These are phyloP conservation scores for Rubia tinctorum DNA, from an alignment of 305 asterid species.

Conservation along the genomic window DNA sequence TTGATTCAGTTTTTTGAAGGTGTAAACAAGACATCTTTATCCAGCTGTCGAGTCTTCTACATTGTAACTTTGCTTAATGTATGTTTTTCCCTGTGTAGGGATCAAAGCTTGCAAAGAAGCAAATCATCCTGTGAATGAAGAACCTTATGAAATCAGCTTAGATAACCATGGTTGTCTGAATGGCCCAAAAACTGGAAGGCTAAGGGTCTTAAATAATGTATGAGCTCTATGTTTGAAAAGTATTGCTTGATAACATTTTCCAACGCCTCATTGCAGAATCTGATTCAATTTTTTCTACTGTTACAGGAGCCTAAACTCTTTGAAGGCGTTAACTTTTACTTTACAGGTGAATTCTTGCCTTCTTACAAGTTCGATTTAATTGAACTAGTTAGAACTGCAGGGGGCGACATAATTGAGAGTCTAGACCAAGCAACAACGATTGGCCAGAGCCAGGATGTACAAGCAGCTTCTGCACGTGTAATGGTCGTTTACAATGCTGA, in stretches of 20 bases:
- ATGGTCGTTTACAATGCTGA: conserved; percentile 57
- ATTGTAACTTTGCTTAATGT: not conserved
- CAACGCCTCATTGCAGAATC: not conserved
- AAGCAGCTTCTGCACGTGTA: conserved; percentile 16
- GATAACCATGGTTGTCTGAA: conserved; percentile 72
- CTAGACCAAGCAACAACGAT: conserved; percentile 34
- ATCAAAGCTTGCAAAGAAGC: conserved; percentile 67
- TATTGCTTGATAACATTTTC: not conserved
- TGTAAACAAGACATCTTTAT: too few species aligned
- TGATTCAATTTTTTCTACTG: not conserved
- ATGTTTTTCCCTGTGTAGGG: conserved; percentile 47
- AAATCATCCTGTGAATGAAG: conserved; percentile 56
- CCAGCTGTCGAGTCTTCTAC: not conserved
- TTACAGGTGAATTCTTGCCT: conserved; percentile 52
- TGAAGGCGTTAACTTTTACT: conserved; percentile 49
- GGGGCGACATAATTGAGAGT: conserved; percentile 49
- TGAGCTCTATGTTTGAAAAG: conserved; percentile 19
- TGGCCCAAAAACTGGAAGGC: conserved; percentile 85
- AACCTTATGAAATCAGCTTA: conserved; percentile 58
- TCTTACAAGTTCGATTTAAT: conserved; percentile 57
- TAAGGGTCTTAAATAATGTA: conserved; percentile 52
- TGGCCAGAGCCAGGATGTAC: conserved; percentile 11
- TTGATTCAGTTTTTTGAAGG: not conserved
- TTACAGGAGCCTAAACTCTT: conserved; percentile 80
- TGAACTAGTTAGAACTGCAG: conserved; percentile 61